Evolutionary conservation across 148 eudicot genomes (phyloP).

Genomic region (Cornus suecica): DNA sequence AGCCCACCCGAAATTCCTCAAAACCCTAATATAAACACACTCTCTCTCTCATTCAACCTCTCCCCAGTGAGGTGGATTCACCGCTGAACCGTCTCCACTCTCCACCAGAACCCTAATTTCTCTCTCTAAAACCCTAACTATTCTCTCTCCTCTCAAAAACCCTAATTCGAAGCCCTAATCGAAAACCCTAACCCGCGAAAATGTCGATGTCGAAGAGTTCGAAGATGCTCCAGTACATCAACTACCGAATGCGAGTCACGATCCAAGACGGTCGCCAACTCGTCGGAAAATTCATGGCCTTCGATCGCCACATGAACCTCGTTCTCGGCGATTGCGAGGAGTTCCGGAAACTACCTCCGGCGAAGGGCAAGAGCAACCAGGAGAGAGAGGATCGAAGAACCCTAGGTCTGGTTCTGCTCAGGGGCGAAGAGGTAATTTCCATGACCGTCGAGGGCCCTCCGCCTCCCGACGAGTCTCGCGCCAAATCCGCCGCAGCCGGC

Average conservation of each 20-base stretch:
- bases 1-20: too few relatives aligned
- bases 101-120: not conserved
- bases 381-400: slow-evolving; percentile 77
- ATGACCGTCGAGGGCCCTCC: slow-evolving; percentile 99
- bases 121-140: not conserved
- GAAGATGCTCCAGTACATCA: slow-evolving; percentile 94
- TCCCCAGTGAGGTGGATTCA: too few relatives aligned
- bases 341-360: slow-evolving; percentile 78
- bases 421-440: slow-evolving; percentile 91
- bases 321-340: slow-evolving; percentile 96
- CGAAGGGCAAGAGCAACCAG: slow-evolving; percentile 55
- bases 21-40: too few relatives aligned
- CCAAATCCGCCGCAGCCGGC: slow-evolving; percentile 42
- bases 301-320: slow-evolving; percentile 98
- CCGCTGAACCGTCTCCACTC: too few relatives aligned
- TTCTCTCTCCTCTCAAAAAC: not conserved
- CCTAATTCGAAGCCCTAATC: not conserved
- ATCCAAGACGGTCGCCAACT: slow-evolving; percentile 93
- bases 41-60: too few relatives aligned
- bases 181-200: not conserved
- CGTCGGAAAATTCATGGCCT: slow-evolving; percentile 92
- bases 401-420: slow-evolving; percentile 81
- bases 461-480: slow-evolving; percentile 81
- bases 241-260: slow-evolving; percentile 92
- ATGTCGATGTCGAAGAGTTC: slow-evolving; percentile 99